Evolutionary conservation across 345 rosid species (phyloP), one percentile per base, ranked within the genome.

Genomic region (Eutrema japonicum): DNA sequence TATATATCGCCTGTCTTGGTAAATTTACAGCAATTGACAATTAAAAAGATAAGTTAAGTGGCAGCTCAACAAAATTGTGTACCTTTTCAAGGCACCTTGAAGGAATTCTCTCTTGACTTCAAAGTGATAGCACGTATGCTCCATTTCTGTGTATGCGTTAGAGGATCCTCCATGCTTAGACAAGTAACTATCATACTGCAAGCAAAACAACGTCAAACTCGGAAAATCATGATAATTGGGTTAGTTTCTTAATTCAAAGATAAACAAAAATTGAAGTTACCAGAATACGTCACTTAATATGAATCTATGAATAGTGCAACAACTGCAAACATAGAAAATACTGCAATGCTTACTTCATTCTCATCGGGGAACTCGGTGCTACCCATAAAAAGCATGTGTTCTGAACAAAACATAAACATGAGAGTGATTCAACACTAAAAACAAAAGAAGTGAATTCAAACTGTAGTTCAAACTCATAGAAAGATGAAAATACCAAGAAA

Each of bases 331-430:
- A n/a, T 22, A 52, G 37, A 69, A 71, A 76, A 37, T 13, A 68
- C 13, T 53, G n/a, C 66, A 30, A 41, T 60, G 79, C 86, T 71
- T 36, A 95, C 99, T 96, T 95, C 99, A 72, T 95, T 95, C 73
- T 95, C 99, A 60, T 95, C 96, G 3, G 97, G 96, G 80, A 89
- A 95, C 46, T 85, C 93, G 6, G 82, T 68, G 79, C 99, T 95
- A 62, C 99, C 98, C 98, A 95, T 92, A 85, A 92, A 95, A n/a
- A 95, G 91, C 99, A 95, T 95, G 86, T 95, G 99, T 69, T 95
- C 97, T 92, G 84, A 70, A 70, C 10, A 60, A 32, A 35, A 26
- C 30, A 72, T 50, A 5, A 52, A 60, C 48, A 64, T 18, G 57
- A 61, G 56, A 62, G 13, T 37, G 35, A 51, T 36, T 59, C 35